A percentile compares a stretch with the other conserved stretches of the same genome.
Evolutionary conservation across 345 rosid genomes (phyloP).

Genomic region (Xanthoceras sorbifolium): DNA sequence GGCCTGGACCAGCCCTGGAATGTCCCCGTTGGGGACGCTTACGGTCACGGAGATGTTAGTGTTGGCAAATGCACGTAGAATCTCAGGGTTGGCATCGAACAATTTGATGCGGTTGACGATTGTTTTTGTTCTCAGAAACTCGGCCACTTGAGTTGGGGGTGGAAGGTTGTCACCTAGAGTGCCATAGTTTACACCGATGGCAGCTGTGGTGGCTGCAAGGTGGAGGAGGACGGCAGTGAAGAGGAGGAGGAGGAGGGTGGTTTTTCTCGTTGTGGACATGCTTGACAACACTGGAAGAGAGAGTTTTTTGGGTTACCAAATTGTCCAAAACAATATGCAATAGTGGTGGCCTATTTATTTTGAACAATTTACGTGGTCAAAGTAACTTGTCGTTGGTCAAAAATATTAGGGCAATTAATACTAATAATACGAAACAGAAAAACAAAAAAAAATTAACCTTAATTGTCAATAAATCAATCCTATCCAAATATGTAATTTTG

Average conservation of each 20-base stretch:
- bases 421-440: no score
- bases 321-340: not conserved
- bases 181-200: conserved; percentile 88
- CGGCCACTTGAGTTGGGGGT: conserved; percentile 67
- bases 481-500: not conserved
- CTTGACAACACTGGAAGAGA: not conserved
- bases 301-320: not conserved
- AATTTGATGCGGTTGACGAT: conserved; percentile 67
- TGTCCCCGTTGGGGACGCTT: conserved; percentile 58
- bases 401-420: not conserved
- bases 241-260: conserved; percentile 37
- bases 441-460: not conserved
- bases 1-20: conserved; percentile 48
- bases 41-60: conserved; percentile 55
- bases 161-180: conserved; percentile 76
- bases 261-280: not conserved
- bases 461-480: not conserved
- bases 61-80: conserved; percentile 74
- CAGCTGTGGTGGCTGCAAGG: conserved; percentile 36
- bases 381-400: not conserved
- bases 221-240: conserved; percentile 30
- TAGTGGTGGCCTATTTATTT: not conserved
- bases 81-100: conserved; percentile 62
- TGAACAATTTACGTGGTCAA: not conserved
- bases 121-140: conserved; percentile 60